A percentile compares a stretch with the other conserved stretches of the same genome.
phyloP scores from a whole-genome alignment of 495 filamentous ascomycete species.

The Tetracladium setigerum region DNA sequence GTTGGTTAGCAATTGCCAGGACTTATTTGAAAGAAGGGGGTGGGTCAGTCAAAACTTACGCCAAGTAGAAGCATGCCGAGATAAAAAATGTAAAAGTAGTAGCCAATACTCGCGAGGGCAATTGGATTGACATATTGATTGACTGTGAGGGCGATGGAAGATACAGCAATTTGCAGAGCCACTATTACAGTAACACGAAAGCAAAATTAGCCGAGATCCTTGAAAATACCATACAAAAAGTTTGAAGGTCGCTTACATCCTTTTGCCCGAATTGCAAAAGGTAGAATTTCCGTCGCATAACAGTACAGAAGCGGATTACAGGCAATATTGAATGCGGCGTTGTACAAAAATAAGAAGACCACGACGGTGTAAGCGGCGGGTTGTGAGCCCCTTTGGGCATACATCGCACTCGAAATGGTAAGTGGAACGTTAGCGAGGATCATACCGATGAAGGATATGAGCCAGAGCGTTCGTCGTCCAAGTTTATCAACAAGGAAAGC shows the following conservation, averaged over 20 bases:
- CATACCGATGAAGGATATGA: constrained; percentile 17
- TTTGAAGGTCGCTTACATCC: not conserved
- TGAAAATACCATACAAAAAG: too few species aligned
- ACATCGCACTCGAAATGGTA: constrained; percentile 10
- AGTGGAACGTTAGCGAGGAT: constrained; percentile 7
- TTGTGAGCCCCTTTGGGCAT: not conserved
- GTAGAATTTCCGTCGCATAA: constrained; percentile 28
- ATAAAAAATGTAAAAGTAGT: constrained; percentile 6
- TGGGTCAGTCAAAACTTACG: not conserved
- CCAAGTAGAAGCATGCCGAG: not conserved
- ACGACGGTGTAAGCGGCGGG: constrained; percentile 19
- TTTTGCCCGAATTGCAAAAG: constrained; percentile 31
- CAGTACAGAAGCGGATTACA: constrained; percentile 24
- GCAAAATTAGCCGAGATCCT: too few species aligned
- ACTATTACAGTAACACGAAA: not conserved
- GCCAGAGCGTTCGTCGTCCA: constrained; percentile 6
- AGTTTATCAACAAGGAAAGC: constrained; percentile 33
- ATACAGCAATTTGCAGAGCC: constrained; percentile 3
- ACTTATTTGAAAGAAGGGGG: not conserved
- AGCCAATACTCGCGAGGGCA: constrained; percentile 19
- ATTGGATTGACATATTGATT: constrained; percentile 26
- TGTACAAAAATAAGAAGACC: constrained; percentile 26
- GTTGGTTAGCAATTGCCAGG: too few species aligned
- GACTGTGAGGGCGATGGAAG: constrained; percentile 16
- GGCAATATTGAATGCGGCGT: constrained; percentile 23